Base-by-base conservation (phyloP, 257 asterid species). In the Solanum piurae region DNA sequence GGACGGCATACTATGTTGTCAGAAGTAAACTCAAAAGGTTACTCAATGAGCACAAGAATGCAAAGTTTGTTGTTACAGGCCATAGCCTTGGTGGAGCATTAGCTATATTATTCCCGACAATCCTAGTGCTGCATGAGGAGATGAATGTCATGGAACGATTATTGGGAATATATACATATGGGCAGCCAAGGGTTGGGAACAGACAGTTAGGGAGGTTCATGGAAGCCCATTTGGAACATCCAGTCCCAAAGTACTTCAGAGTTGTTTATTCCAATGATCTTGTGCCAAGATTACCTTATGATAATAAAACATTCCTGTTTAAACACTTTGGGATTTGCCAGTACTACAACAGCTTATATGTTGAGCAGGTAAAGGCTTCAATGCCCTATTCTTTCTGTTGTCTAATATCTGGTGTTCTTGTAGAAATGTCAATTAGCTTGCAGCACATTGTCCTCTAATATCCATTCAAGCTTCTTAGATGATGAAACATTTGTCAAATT, bases 21-120 rank as follows among this genome's bases (percentile, higher is more conserved):
- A 91, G 91, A 88, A 89, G 88, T 33, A 94, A 91, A 74, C 94
- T 97, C 68, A 93, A 89, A 88, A 89, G 90, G 36, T 37, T 97
- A 88, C 94, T 97, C 52, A 44, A 88, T 72, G 94, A 95, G 90
- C 95, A 97, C 93, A 85, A 86, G 83, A 91, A 94, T 9, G 98
- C 99, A 1, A 94, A 91, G 58, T 91, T 97, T 90, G 93, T 95
- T 21, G 95, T 95, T 31, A 95, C 98, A 0, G 99, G 99, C 40
- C 99, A 97, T 88, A 97, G 99, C 88, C 91, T 97, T 42, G 99
- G 99, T 18, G 99, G 99, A 87, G 99, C 99, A 23, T 90, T 97
- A 33, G 98, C 99, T 16, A 93, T 97, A 89, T 44, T 97, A 91
- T 94, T 95, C 92, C 98, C 99, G 0, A 92, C 95, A 0, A 92